phyloP scores from a whole-genome alignment of 257 asterid genomes.

The Solanum ossicruentum region DNA sequence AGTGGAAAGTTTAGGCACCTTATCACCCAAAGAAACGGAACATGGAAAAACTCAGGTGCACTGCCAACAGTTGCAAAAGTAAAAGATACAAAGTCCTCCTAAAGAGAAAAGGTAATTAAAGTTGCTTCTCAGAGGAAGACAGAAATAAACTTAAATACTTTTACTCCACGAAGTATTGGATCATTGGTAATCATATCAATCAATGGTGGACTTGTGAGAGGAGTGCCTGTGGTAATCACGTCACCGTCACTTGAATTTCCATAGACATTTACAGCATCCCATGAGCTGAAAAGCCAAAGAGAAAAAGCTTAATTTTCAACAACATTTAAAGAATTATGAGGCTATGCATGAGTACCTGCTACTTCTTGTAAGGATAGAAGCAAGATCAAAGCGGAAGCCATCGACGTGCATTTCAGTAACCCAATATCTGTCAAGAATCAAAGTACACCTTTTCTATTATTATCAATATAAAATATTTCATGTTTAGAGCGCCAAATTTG shows the following conservation, averaged over 20 bases:
- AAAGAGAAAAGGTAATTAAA: neutral
- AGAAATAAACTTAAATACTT: slow-evolving; percentile 30
- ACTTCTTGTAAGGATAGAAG: slow-evolving; percentile 92
- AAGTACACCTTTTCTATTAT: neutral
- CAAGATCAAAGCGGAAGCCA: slow-evolving; percentile 98
- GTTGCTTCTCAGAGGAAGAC: neutral
- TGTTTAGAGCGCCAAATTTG: neutral
- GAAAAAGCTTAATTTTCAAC: neutral
- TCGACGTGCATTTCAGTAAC: slow-evolving; percentile 91
- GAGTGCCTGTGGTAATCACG: slow-evolving; percentile 67
- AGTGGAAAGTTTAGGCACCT: neutral
- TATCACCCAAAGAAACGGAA: neutral
- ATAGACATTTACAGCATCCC: slow-evolving; percentile 78
- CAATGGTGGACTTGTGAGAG: slow-evolving; percentile 78
- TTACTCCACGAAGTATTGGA: slow-evolving; percentile 79
- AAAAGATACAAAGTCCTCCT: neutral
- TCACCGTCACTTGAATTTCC: slow-evolving; percentile 65
- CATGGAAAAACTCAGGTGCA: neutral
- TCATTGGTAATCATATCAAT: slow-evolving; percentile 93
- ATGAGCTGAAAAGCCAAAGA: slow-evolving; percentile 34
- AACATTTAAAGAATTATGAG: neutral
- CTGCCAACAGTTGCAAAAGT: neutral
- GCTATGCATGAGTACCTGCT: slow-evolving; percentile 51
- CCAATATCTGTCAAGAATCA: slow-evolving; percentile 74
- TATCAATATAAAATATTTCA: neutral